Evolutionary conservation across 2,329 filamentous ascomycete genomes (phyloP).

Genomic region (Alternaria ventricosa): DNA sequence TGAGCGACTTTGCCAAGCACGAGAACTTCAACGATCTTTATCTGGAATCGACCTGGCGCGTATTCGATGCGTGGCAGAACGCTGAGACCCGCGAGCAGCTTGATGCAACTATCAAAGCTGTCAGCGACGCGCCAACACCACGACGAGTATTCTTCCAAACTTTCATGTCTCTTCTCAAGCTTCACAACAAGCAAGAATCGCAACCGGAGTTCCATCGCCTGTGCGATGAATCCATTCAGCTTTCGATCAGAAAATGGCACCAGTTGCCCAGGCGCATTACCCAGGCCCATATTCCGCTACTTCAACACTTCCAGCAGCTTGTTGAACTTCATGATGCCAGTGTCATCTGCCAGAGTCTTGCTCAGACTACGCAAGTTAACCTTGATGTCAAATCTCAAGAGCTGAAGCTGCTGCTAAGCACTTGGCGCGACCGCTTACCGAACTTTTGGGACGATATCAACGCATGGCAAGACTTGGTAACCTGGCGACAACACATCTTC

Average conservation of each 20-base stretch:
- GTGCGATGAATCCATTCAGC: conserved; percentile 95
- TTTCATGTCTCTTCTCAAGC: conserved; percentile 95
- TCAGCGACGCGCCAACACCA: conserved; percentile 96
- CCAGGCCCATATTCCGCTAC: conserved; percentile 89
- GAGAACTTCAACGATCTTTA: conserved; percentile 98
- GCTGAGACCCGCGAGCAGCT: conserved; percentile 86
- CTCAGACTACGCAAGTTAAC: conserved; percentile 82
- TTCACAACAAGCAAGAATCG: conserved; percentile 86
- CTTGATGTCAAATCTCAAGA: conserved; percentile 94
- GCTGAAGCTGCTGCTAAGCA: conserved; percentile 88
- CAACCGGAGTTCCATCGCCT: conserved; percentile 83
- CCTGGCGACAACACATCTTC: conserved; percentile 99
- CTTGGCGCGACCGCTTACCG: conserved; percentile 92
- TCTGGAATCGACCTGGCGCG: conserved; percentile 93
- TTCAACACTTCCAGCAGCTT: conserved; percentile 97
- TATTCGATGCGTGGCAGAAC: conserved; percentile 92
- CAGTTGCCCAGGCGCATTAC: conserved; percentile 94
- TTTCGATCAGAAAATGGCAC: conserved; percentile 98
- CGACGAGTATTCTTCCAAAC: conserved; percentile 96
- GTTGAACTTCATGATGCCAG: conserved; percentile 98
- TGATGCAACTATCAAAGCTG: conserved; percentile 91
- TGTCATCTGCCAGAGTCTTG: conserved; percentile 90
- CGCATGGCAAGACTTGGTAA: conserved; percentile 99
- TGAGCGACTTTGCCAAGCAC: conserved; percentile 97
- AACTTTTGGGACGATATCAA: conserved; percentile 99